These are phyloP conservation scores for Chaetomium tenue DNA, from an alignment of 495 filamentous ascomycete genomes.

Conservation along the genomic window DNA sequence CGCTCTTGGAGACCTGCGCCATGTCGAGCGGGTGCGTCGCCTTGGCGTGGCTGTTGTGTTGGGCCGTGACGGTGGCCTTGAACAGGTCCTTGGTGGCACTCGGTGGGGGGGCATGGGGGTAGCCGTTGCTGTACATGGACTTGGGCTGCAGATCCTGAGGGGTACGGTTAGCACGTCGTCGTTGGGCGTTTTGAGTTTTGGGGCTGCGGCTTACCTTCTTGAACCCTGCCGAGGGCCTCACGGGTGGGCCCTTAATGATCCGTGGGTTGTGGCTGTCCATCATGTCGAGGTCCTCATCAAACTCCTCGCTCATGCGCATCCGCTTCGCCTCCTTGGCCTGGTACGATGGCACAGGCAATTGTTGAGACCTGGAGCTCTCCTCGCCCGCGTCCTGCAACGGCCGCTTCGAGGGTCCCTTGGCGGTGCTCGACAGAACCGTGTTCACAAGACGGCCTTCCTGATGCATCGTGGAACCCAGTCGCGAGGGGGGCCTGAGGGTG, in stretches of 20 bases:
- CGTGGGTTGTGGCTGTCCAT: conserved; percentile 38
- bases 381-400: conserved; percentile 51
- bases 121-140: conserved; percentile 62
- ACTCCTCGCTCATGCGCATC: conserved; percentile 56
- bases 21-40: conserved; percentile 69
- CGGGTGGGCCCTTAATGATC: conserved; percentile 73
- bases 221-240: conserved; percentile 74
- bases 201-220: conserved; percentile 57
- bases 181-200: not conserved
- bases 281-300: conserved; percentile 47
- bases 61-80: conserved; percentile 51
- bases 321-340: conserved; percentile 58
- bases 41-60: conserved; percentile 58
- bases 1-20: conserved; percentile 77
- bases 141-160: conserved; percentile 58
- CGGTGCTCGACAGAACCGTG: conserved; percentile 40
- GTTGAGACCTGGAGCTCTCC: conserved; percentile 42
- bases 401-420: conserved; percentile 49
- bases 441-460: conserved; percentile 50
- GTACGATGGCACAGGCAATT: conserved; percentile 44
- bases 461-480: conserved; percentile 42
- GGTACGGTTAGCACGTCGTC: conserved; percentile 29
- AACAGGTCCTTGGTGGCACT: conserved; percentile 42
- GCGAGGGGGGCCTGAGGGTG: conserved; percentile 42
- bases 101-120: conserved; percentile 56